Base-by-base conservation (phyloP, 768 basidiomycete species). In the Leccinellum albellum region DNA sequence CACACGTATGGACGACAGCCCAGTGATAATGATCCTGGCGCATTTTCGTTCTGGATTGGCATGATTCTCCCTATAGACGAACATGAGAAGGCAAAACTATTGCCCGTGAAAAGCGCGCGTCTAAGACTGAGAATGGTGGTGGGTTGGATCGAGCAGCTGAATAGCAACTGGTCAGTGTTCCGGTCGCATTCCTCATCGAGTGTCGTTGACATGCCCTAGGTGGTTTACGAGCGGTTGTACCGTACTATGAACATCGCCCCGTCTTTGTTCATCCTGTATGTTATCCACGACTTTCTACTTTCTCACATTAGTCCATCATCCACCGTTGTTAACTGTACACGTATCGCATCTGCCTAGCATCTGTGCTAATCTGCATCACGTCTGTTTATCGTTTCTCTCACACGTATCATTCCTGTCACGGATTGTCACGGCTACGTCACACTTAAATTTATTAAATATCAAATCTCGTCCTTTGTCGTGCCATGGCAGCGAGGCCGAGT, bases 11-110 rank as follows among this genome's bases (percentile, higher is more conserved):
- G 92, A 3, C 75, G 80, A 5, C 88, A 90, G 78, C 94, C 94
- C 1, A 64, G 71, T 6, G 68, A 76, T 23, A 65, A 57, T 13
- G 87, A 93, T 70, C 82, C 86, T 0, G 79, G 79, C 26, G 74
- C 79, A 23, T 94, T 96, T 70, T 84, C 85, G 32, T 97, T 89
- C 72, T 96, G 91, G 90, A 92, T 96, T 75, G 92, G 90, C 1
- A 79, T 84, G 70, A 85, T 96, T 35, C 83, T 98, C 50, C 90
- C 94, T 33, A 92, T 98, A 67, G 92, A 96, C 70, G 91, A 96
- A 56, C 81, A 86, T 64, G 89, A 94, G 75, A 92, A 94, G 70
- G 79, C 92, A 13, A 89, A 94, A 64, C 80, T 98, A 9, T 77
- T 95, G 12, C 90, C 92, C 1, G 86, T 95, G 51, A 82, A 85